Evolutionary conservation across 2,329 filamentous ascomycete genomes (phyloP), one percentile per base, ranked within the genome.

Genomic region (Pseudocercospora pini-densiflorae): DNA sequence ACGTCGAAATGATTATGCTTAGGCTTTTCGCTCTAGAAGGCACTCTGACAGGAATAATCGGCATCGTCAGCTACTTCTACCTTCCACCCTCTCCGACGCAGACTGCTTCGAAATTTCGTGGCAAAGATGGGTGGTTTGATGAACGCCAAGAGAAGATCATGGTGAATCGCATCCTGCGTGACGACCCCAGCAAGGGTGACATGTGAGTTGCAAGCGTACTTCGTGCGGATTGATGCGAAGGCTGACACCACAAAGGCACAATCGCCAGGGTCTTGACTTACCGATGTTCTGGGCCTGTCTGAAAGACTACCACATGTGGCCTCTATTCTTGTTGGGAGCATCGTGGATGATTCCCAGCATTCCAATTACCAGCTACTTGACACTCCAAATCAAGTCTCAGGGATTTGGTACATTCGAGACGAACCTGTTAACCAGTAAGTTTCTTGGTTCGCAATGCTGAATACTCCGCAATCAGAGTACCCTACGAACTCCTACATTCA

Each of bases 61-160:
- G 87, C 2, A 60, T 89, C 0, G 73, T 84, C 12, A 82, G 85
- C 0, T 87, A 83, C 70, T 81, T 84, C 16, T 79, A 87, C 31
- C 87, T 90, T 83, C 80, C 81, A 2, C 77, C 81, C 0, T 81
- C 89, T 0, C 90, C 91, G 0, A 90, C 88, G 0, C 84, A 89
- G 62, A 93, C 91, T 5, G 86, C 84, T 9, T 84, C 85, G 19
- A 77, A 83, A 47, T 84, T 92, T 67, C 87, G 86, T 53, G 86
- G 87, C 2, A 87, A 87, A 61, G 43, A 71, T 16, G 89, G 89
- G 5, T 90, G 87, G 85, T 90, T 90, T 75, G 85, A 73, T 2
- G 85, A 88, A 53, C 82, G 82, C 1, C 88, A 89, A 65, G 87
- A 90, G 71, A 80, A 81, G 60, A 90, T 90, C 71, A 85, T 90